Base-by-base conservation (phyloP, 2,329 filamentous ascomycete genomes). In the Penicillium fuscoglaucum region DNA sequence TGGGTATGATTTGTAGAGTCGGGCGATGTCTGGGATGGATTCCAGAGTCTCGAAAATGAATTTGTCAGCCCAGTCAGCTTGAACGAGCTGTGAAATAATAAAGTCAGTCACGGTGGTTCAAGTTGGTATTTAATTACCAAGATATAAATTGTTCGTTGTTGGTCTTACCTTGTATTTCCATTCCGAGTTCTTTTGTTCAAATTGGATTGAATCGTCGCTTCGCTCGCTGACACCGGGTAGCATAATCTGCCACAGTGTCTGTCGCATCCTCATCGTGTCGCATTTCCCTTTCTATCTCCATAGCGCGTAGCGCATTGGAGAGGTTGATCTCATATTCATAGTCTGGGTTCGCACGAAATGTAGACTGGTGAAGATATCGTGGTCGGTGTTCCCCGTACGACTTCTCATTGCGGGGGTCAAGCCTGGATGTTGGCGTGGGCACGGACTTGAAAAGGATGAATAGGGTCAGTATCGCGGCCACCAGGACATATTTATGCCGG, bases 211-310 rank as follows among this genome's bases (percentile, higher is more conserved):
- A 45, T 73, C 70, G 0, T 62, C 47, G 1, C 66, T 64, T 45
- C 70, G 61, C 4, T 63, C 49, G 4, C 44, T 51, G 17, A 47
- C 40, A 1, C 37, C 57, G 60, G 48, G 55, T 58, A n/a, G 57
- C 63, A 68, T 64, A 21, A 74, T 71, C 60, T 74, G 72, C 72
- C 72, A 74, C 41, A 74, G 58, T 4, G 7, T 70, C 58, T 5
- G 62, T 57, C 3, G 54, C 43, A 21, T 52, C 52, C 10, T 64
- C 43, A 1, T 54, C 50, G 15, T 56, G 57, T 28, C 59, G 55
- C 12, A 60, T 50, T 15, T 48, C 52, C 26, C 4, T 64, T 35
- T n/a, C 62, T 57, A 4, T 51, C 31, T 74, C 72, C 12, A 74
- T 60, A 2, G 57, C 31, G 26, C 59, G 61, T 41, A 74, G 55